Percentiles rank a stretch among this genome's conserved stretches.
phyloP scores from a whole-genome alignment of 1,284 basidiomycete genomes.

The Athelia psychrophila region DNA sequence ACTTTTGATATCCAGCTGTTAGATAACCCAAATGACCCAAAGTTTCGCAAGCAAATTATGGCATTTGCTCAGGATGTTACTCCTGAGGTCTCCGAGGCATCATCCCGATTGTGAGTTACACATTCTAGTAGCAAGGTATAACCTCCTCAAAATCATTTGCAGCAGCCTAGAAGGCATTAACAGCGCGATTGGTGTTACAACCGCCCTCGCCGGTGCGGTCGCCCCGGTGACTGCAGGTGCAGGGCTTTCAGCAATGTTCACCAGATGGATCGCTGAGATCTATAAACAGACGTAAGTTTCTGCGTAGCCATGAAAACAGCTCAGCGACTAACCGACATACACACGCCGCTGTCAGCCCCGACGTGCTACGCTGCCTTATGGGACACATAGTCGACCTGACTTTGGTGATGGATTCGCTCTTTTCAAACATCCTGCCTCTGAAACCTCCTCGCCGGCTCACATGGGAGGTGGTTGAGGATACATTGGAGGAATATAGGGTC shows the following conservation, averaged over 20 bases:
- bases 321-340: not conserved
- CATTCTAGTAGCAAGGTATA: too few relatives aligned
- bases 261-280: not conserved
- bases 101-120: not conserved
- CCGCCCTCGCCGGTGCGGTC: slow-evolving; percentile 1
- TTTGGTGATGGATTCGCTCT: slow-evolving; percentile 7
- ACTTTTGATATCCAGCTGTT: not conserved
- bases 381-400: slow-evolving; percentile 14
- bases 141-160: not conserved
- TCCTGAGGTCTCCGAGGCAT: not conserved
- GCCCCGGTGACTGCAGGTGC: slow-evolving; percentile 6
- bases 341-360: slow-evolving; percentile 8
- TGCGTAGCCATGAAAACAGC: not conserved
- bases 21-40: slow-evolving; percentile 7
- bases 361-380: slow-evolving; percentile 13
- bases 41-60: slow-evolving; percentile 7
- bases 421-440: not conserved
- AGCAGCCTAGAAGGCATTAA: not conserved
- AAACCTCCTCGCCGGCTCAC: not conserved
- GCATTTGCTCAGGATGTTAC: slow-evolving; percentile 2
- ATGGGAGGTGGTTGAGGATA: not conserved
- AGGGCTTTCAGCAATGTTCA: slow-evolving; percentile 4
- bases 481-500: not conserved
- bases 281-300: not conserved
- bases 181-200: not conserved